Evolutionary conservation across 1,284 basidiomycete species (phyloP), one percentile per base, ranked within the genome.

Genomic region (Fomitopsis schrenkii): DNA sequence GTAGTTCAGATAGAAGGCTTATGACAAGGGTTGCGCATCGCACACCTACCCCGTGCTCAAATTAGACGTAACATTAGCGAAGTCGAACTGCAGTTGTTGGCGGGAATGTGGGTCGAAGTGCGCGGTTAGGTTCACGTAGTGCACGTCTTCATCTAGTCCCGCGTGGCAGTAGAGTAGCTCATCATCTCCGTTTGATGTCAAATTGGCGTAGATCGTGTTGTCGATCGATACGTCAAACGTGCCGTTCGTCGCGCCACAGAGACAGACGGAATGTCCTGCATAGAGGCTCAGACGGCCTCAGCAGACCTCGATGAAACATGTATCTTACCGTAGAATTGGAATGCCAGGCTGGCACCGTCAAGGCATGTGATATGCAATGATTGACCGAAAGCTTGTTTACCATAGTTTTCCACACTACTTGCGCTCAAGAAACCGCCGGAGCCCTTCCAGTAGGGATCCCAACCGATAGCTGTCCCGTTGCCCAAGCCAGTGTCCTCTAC

Each of bases 161-260:
- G 62, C 61, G 15, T 59, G 50, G 10, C 62, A 57, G 56, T 64
- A 68, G 22, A 70, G 59, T 10, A 64, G 19, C 10, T 12, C 19
- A 17, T 58, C 54, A 36, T 42, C 56, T 35, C 61, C 38, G 40
- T 61, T 38, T 17, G 22, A 7, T 8, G 55, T 22, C 26, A 60
- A 35, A 44, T 59, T 50, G 45, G 62, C 46, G 36, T 55, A 38
- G 14, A 64, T 8, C 35, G 40, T 55, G 50, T 66, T 67, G 62
- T 77, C 75, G 40, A 77, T 61, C 0, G 63, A 60, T n/a, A 75
- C 62, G 44, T 73, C 64, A 59, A 72, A 76, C 3, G 59, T 56
- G 30, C 64, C 55, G 33, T 59, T 60, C 14, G 62, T 26, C 33
- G 45, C 52, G 41, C 66, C 57, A 42, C 59, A 59, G 1, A 65